phyloP scores from a whole-genome alignment of 2,329 filamentous ascomycete species.

The Aspergillus hiratsukae region DNA sequence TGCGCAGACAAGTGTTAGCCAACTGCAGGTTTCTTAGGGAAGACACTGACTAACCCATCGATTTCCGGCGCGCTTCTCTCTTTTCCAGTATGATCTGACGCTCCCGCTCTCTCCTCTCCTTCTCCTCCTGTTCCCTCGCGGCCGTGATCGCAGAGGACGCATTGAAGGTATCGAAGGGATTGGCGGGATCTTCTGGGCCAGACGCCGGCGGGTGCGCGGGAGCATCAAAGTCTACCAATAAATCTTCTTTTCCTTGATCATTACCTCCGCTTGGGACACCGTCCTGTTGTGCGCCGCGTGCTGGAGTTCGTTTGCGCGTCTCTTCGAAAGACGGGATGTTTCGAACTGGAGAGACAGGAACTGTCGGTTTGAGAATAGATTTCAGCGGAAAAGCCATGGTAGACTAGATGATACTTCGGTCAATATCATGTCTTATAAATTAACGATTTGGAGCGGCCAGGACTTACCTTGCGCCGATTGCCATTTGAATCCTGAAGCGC shows the following conservation, averaged over 20 bases:
- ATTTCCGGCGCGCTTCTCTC: conserved; percentile 85
- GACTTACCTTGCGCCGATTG: conserved; percentile 70
- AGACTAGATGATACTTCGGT: conserved; percentile 29
- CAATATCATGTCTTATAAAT: conserved; percentile 2
- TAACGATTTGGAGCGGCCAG: background rate
- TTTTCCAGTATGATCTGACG: conserved; percentile 62
- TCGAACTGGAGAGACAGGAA: conserved; percentile 61
- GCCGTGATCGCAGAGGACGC: conserved; percentile 55
- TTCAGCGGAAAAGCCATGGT: conserved; percentile 44
- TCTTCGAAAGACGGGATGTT: conserved; percentile 60
- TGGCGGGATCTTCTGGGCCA: conserved; percentile 41
- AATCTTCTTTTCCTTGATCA: conserved; percentile 24
- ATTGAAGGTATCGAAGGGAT: conserved; percentile 46
- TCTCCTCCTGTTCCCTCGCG: conserved; percentile 64
- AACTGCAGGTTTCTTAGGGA: background rate
- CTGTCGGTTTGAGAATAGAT: conserved; percentile 78
- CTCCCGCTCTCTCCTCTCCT: conserved; percentile 56
- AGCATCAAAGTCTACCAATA: conserved; percentile 43
- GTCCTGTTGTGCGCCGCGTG: conserved; percentile 26
- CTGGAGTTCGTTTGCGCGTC: conserved; percentile 39
- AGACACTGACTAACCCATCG: conserved; percentile 54
- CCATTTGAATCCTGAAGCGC: conserved; percentile 69
- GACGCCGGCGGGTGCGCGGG: conserved; percentile 29
- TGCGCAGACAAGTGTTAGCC: conserved; percentile 15
- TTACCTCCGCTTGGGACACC: conserved; percentile 15